Evolutionary conservation across 2,329 filamentous ascomycete species (phyloP).

Genomic region (Penicillium sp.): DNA sequence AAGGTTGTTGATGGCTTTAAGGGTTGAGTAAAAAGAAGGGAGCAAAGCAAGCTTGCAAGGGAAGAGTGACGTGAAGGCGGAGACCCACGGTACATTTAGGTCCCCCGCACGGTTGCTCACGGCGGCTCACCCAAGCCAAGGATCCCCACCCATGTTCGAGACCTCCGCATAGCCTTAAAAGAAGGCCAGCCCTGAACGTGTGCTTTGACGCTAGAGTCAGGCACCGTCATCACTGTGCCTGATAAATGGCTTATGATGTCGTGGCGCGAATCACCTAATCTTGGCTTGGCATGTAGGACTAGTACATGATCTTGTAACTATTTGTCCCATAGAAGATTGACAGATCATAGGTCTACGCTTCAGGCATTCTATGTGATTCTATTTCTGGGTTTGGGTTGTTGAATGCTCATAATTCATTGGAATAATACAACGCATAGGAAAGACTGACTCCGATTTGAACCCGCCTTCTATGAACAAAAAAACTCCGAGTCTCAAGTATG

Average conservation of each 20-base stretch:
- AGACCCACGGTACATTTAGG: constrained; percentile 12
- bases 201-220: constrained; percentile 16
- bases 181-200: too few relatives aligned
- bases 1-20: neutral
- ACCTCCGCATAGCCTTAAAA: too few relatives aligned
- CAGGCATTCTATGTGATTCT: neutral
- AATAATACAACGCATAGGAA: constrained; percentile 5
- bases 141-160: neutral
- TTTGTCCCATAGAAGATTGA: neutral
- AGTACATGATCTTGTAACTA: too few relatives aligned
- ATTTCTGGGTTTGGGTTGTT: neutral
- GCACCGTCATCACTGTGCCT: constrained; percentile 6
- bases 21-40: neutral
- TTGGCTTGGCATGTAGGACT: neutral
- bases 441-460: constrained; percentile 18
- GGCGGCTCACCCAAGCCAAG: constrained; percentile 1
- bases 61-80: constrained; percentile 16
- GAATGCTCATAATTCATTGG: constrained; percentile 2
- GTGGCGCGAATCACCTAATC: neutral
- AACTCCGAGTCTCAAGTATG: constrained; percentile 17
- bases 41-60: constrained; percentile 4
- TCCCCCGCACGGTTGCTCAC: constrained; percentile 6
- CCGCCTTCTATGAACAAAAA: constrained; percentile 17
- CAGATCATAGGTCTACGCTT: neutral
- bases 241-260: neutral